Evolutionary conservation across 495 filamentous ascomycete genomes (phyloP), one percentile per base, ranked within the genome.

Genomic region (Trichoderma gamsii): DNA sequence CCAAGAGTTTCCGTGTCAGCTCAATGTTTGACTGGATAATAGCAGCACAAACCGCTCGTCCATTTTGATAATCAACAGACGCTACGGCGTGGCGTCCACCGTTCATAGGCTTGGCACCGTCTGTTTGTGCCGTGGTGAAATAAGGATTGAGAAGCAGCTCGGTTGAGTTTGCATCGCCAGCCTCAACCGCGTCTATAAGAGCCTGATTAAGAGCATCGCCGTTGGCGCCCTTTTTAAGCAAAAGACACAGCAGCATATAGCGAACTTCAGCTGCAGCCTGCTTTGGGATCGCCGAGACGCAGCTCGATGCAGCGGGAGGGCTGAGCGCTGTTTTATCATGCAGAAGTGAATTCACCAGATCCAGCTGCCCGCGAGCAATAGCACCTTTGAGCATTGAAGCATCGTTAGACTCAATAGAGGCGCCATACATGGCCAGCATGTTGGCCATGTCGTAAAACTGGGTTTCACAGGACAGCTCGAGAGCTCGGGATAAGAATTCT

Each of bases 361-460:
- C 75, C 12, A 73, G 68, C 7, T 79, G 76, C 0, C 79, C 76
- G 43, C 71, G 74, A 0, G 78, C 72, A 15, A 82, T 71, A 27
- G 78, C 76, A 32, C 72, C 70, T 15, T 76, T 74, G 6, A 84
- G 18, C 21, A 77, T 72, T 4, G 67, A 68, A 44, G 80, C 81
- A 43, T 79, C 76, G 43, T 78, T 74, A 52, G 76, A 81, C 68
- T 83, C 81, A 23, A 84, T 69, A 0, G 81, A 82, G 0, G 80
- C 81, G 0, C 81, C 79, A 64, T 81, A 77, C 13, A 73, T 73
- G 12, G 82, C 70, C 18, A 84, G 70, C n/a, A 84, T 70, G 52
- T 73, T 72, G 13, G 79, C 75, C 80, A 84, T 79, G 63, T 84
- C 79, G 68, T 78, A 75, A 63, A 78, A 81, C 44, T 76, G 75